Conservation (phyloP, 2,329 filamentous ascomycete genomes). For the Lasiodiplodia sp. region DNA sequence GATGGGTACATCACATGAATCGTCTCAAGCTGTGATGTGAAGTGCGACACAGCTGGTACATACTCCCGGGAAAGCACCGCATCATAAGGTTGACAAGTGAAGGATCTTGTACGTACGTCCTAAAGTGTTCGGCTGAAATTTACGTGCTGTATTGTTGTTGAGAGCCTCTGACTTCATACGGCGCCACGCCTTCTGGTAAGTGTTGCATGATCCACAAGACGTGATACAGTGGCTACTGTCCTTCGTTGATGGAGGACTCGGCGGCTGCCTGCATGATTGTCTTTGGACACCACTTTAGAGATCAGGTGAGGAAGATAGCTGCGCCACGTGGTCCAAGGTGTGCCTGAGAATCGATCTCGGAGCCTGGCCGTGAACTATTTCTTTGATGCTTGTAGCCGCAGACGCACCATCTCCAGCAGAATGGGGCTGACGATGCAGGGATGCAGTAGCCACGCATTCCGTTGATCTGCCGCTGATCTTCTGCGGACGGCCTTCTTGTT, state of each 20-base stretch:
- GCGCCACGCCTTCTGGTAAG: not conserved
- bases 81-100: not conserved
- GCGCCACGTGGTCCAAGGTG: constrained; percentile 21
- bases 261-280: not conserved
- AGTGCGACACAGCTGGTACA: not conserved
- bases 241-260: not conserved
- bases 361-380: not conserved
- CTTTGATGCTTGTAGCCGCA: not conserved
- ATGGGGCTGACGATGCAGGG: not conserved
- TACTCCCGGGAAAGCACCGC: not conserved
- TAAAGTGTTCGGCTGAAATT: not conserved
- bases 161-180: not conserved
- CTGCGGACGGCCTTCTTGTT: not conserved
- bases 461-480: not conserved
- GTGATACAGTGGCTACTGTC: not conserved
- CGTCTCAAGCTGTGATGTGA: not conserved
- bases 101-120: not conserved
- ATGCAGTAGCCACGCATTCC: not conserved
- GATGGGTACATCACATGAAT: not conserved
- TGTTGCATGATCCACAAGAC: constrained; percentile 3
- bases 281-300: constrained; percentile 2
- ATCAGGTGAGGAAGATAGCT: constrained; percentile 18
- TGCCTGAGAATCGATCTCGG: constrained; percentile 3
- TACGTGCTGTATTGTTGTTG: not conserved
- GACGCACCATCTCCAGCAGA: not conserved